Evolutionary conservation across 208 protist genomes (phyloP).

Genomic region (Acanthamoeba lenticulata): DNA sequence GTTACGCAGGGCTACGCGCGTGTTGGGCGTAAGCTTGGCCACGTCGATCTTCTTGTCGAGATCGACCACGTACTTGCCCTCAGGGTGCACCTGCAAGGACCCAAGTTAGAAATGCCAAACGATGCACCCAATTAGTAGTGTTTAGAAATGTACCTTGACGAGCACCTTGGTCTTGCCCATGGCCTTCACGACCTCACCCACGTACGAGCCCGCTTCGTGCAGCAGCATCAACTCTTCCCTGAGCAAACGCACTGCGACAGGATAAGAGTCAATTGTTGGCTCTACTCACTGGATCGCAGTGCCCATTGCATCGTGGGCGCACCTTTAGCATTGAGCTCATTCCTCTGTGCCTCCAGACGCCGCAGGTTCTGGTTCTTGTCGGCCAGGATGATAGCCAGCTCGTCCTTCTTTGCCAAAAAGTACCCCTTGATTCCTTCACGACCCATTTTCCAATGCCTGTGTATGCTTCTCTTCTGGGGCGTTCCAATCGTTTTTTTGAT

Average conservation of each 20-base stretch:
- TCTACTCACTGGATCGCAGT: neutral
- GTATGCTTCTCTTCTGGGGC: neutral
- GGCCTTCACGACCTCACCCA: slow-evolving; percentile 99
- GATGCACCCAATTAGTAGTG: neutral
- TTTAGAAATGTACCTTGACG: slow-evolving; percentile 92
- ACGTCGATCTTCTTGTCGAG: slow-evolving; percentile 97
- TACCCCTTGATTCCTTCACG: slow-evolving; percentile 78
- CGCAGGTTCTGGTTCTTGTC: slow-evolving; percentile 90
- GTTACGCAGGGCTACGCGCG: slow-evolving; percentile 97
- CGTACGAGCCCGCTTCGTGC: slow-evolving; percentile 96
- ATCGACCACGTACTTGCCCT: slow-evolving; percentile 99
- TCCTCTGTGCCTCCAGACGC: slow-evolving; percentile 92
- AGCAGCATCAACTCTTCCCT: slow-evolving; percentile 98
- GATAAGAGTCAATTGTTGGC: neutral
- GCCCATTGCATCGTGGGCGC: neutral
- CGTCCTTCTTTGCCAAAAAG: slow-evolving; percentile 85
- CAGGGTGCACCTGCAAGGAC: slow-evolving; percentile 87
- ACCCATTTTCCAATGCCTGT: slow-evolving; percentile 7
- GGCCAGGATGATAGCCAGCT: slow-evolving; percentile 82
- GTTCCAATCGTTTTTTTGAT: neutral
- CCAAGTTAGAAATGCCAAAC: neutral
- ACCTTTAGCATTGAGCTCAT: slow-evolving; percentile 94
- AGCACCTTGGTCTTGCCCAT: slow-evolving; percentile 98
- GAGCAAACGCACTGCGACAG: slow-evolving; percentile 93
- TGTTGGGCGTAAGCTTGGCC: slow-evolving; percentile 93